Evolutionary conservation across 441 rosid genomes (phyloP).

Genomic region (Populus trichocarpa): DNA sequence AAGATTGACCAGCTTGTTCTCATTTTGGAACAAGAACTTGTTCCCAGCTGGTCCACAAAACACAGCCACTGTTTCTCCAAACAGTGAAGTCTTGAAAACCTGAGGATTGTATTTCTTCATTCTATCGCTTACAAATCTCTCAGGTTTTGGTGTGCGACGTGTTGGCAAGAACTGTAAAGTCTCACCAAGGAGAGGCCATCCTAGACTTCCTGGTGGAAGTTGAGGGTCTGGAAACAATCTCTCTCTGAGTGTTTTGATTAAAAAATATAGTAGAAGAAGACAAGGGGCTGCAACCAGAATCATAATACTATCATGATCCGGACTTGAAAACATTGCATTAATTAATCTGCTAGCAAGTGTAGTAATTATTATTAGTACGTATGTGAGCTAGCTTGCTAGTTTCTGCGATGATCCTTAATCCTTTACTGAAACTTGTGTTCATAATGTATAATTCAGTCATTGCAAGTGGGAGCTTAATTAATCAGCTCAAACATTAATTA

Average conservation of each 20-base stretch:
- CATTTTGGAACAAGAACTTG: constrained; percentile 26
- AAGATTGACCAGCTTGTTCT: constrained; percentile 21
- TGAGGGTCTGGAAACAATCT: neutral
- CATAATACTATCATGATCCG: too few relatives aligned
- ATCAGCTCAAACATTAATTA: too few relatives aligned
- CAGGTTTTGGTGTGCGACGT: neutral
- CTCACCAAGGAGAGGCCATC: constrained; percentile 28
- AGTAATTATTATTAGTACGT: too few relatives aligned
- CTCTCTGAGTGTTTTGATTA: neutral
- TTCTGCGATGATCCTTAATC: too few relatives aligned
- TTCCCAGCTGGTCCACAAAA: constrained; percentile 16
- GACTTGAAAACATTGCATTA: too few relatives aligned
- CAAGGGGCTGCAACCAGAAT: neutral
- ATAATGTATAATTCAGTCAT: too few relatives aligned
- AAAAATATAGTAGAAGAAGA: neutral
- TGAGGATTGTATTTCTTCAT: constrained; percentile 13
- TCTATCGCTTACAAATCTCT: constrained; percentile 19
- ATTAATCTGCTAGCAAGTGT: too few relatives aligned
- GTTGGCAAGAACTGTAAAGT: neutral
- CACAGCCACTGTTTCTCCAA: constrained; percentile 18
- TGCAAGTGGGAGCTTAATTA: too few relatives aligned
- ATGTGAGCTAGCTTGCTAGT: too few relatives aligned
- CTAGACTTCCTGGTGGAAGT: constrained; percentile 27
- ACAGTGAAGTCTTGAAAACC: constrained; percentile 23
- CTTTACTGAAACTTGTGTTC: too few relatives aligned